Conservation (phyloP, 2,329 filamentous ascomycete species). For the Thyridium curvatum region DNA sequence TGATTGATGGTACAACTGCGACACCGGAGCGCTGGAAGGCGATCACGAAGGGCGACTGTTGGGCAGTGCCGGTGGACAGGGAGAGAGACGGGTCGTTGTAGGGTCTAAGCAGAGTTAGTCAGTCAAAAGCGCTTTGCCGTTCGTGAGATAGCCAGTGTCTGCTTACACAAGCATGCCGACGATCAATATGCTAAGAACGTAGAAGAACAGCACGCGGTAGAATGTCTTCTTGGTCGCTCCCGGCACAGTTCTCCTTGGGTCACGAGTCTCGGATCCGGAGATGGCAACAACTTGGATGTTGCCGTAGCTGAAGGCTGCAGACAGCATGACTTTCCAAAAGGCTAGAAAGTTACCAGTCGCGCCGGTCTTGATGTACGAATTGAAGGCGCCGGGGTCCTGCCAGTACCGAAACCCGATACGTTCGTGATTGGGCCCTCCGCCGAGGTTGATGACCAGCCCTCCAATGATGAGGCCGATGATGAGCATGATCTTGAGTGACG, state of each 20-base stretch:
- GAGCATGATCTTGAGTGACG: slow-evolving; percentile 23
- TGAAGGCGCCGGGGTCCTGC: slow-evolving; percentile 28
- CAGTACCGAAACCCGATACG: slow-evolving; percentile 30
- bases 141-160: slow-evolving; percentile 13
- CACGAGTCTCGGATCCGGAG: slow-evolving; percentile 38
- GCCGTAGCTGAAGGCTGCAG: slow-evolving; percentile 42
- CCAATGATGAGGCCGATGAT: slow-evolving; percentile 19
- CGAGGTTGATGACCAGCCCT: slow-evolving; percentile 17
- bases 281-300: slow-evolving; percentile 42
- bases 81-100: slow-evolving; percentile 14
- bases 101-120: slow-evolving; percentile 18
- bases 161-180: slow-evolving; percentile 51
- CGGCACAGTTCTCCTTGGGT: slow-evolving; percentile 33
- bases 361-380: slow-evolving; percentile 21
- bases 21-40: slow-evolving; percentile 57
- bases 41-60: slow-evolving; percentile 39
- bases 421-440: slow-evolving; percentile 25
- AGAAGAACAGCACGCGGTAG: slow-evolving; percentile 55
- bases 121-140: too few species aligned
- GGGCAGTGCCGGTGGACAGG: slow-evolving; percentile 18
- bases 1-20: slow-evolving; percentile 52
- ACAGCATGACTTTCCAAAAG: slow-evolving; percentile 38
- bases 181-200: slow-evolving; percentile 47
- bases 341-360: slow-evolving; percentile 37
- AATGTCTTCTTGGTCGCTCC: slow-evolving; percentile 53